phyloP scores from a whole-genome alignment of 805 yeast genomes.

The Starmera caribaea region DNA sequence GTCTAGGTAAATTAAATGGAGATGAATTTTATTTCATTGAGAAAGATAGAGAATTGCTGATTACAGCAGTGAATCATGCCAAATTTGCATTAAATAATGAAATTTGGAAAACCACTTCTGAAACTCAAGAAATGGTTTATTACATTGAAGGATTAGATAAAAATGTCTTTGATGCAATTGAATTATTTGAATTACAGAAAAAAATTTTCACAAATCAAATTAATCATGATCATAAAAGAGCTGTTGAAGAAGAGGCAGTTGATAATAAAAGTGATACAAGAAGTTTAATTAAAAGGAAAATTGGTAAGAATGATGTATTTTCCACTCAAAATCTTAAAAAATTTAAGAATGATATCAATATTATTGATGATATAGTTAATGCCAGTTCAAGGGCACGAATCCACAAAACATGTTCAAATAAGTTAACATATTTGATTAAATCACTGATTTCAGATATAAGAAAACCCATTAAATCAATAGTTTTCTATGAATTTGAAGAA shows the following conservation, averaged over 20 bases:
- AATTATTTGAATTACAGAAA: conserved; percentile 39
- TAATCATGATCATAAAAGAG: conserved; percentile 16
- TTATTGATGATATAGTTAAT: too few relatives aligned
- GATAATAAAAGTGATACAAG: too few relatives aligned
- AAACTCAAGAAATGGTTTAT: conserved; percentile 59
- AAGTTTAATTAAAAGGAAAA: too few relatives aligned
- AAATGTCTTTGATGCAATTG: conserved; percentile 52
- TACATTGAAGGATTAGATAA: conserved; percentile 32
- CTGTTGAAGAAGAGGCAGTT: too few relatives aligned
- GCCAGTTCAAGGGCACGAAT: too few relatives aligned
- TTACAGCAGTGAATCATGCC: conserved; percentile 35
- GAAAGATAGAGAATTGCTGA: conserved; percentile 32
- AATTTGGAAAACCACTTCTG: conserved; percentile 48
- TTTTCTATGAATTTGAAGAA: conserved; percentile 65
- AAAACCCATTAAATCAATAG: conserved; percentile 40
- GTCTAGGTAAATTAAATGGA: conserved; percentile 28
- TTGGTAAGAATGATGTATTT: too few relatives aligned
- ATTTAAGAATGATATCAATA: too few relatives aligned
- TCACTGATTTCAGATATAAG: conserved; percentile 43
- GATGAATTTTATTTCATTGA: conserved; percentile 19
- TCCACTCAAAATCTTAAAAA: too few relatives aligned
- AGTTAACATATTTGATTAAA: conserved; percentile 50
- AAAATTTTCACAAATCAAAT: conserved; percentile 46
- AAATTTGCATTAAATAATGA: conserved; percentile 39
- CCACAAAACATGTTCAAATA: conserved; percentile 12